Evolutionary conservation across 2,329 filamentous ascomycete genomes (phyloP), one percentile per base, ranked within the genome.

Genomic region (Cercospora sp.): DNA sequence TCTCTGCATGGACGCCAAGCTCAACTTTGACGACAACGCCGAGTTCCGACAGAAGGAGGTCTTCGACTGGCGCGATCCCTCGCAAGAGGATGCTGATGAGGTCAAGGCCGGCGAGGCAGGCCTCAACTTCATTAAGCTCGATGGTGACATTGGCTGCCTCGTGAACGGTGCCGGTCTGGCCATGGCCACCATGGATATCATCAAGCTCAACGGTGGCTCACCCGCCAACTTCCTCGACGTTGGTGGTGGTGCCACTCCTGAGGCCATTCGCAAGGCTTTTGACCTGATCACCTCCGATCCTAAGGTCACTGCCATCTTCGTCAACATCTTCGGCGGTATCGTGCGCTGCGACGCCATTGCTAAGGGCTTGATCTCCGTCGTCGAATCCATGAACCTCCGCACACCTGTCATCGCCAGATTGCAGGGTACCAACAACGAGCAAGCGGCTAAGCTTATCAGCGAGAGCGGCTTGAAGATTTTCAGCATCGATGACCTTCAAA

Each of bases 151-250:
- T 80, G 95, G 95, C 83, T 99, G 95, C 86, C 87, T 98, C 69
- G 95, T 99, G 85, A 99, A 99, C 85, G 95, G 95, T 81, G 95
- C 95, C 78, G 95, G 95, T 85, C 91, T 99, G 74, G 95, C 95
- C 84, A 99, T 99, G 95, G 95, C 95, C 72, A 99, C 95, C 81
- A 99, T 99, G 95, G 95, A 99, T 83, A 98, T 99, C 82, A 99
- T 99, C 88, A 98, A 99, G 89, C 89, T 99, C 72, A 99, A 98
- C 84, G 95, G 95, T 76, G 95, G 95, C 72, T 86, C 89, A 79
- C 95, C 95, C 71, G 95, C 95, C 76, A 99, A 99, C 89, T 99
- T 99, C 90, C 87, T 99, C 76, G 95, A 99, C 81, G 95, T 99
- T 75, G 95, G 95, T 79, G 95, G 95, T 81, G 95, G 95, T 86